Evolutionary conservation across 148 eudicot species (phyloP).

Genomic region (Rhododendron ovatum): DNA sequence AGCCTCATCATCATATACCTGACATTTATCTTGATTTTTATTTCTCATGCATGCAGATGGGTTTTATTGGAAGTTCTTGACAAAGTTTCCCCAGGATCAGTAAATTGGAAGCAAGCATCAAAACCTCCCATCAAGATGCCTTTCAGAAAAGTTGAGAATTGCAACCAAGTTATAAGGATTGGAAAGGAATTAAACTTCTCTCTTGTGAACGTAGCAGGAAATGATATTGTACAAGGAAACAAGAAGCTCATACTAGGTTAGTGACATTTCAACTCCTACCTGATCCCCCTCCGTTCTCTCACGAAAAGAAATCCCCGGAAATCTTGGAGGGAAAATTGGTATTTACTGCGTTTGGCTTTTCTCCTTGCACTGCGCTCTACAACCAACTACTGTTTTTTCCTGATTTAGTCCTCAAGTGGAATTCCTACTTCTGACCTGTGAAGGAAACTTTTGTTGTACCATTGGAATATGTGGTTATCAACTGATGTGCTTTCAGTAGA

Average conservation of each 20-base stretch:
- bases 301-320: background rate
- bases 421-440: background rate
- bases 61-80: slow-evolving; percentile 72
- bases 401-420: background rate
- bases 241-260: slow-evolving; percentile 78
- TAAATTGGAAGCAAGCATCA: slow-evolving; percentile 66
- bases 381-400: background rate
- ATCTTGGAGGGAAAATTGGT: background rate
- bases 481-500: background rate
- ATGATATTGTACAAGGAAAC: slow-evolving; percentile 78
- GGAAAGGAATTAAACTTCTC: slow-evolving; percentile 73
- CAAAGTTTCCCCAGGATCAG: slow-evolving; percentile 71
- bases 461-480: background rate
- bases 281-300: background rate
- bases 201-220: slow-evolving; percentile 79
- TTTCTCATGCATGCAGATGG: slow-evolving; percentile 45
- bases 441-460: background rate
- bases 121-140: slow-evolving; percentile 92
- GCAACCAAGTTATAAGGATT: slow-evolving; percentile 72
- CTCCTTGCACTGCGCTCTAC: background rate
- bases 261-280: slow-evolving; percentile 1
- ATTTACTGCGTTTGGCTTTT: background rate
- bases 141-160: slow-evolving; percentile 76
- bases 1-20: background rate
- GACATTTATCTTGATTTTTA: slow-evolving; percentile 2